phyloP scores from a whole-genome alignment of 2,329 filamentous ascomycete species.

The Fusarium buxicola region DNA sequence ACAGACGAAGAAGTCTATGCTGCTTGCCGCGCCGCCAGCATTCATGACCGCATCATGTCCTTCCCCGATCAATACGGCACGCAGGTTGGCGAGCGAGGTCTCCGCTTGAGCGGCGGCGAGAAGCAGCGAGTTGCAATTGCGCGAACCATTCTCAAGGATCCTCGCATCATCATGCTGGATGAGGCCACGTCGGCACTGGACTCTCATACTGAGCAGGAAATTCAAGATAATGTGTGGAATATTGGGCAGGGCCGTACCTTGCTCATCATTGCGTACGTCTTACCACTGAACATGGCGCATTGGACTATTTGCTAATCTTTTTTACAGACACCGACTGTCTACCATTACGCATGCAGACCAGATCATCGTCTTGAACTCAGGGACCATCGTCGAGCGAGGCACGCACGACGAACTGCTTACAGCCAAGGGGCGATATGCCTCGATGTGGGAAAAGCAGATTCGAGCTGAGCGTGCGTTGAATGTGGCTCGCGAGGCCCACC shows the following conservation, averaged over 20 bases:
- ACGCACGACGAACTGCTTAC: constrained; percentile 81
- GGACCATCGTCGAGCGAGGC: constrained; percentile 81
- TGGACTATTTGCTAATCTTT: constrained; percentile 33
- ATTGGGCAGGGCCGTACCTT: constrained; percentile 89
- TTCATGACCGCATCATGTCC: constrained; percentile 89
- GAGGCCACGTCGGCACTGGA: constrained; percentile 94
- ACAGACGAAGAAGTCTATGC: constrained; percentile 84
- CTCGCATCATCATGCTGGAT: constrained; percentile 90
- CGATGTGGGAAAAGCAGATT: constrained; percentile 92
- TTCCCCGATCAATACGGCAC: constrained; percentile 92
- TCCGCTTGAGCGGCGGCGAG: constrained; percentile 89
- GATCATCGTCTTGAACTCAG: constrained; percentile 81
- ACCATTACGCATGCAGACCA: constrained; percentile 89
- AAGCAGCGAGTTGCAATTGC: constrained; percentile 95
- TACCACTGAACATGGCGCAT: neutral
- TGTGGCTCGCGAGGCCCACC: constrained; percentile 52
- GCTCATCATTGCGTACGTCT: constrained; percentile 88
- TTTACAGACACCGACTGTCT: constrained; percentile 77
- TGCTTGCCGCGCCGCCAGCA: constrained; percentile 87
- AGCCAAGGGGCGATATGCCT: constrained; percentile 78
- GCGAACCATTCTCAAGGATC: constrained; percentile 91
- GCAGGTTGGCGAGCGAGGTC: constrained; percentile 89
- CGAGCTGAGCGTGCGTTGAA: constrained; percentile 74
- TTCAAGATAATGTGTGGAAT: constrained; percentile 85
- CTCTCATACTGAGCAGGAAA: constrained; percentile 92